Evolutionary conservation across 164 flowering plant genomes (phyloP).

Genomic region (Annona squamosa): DNA sequence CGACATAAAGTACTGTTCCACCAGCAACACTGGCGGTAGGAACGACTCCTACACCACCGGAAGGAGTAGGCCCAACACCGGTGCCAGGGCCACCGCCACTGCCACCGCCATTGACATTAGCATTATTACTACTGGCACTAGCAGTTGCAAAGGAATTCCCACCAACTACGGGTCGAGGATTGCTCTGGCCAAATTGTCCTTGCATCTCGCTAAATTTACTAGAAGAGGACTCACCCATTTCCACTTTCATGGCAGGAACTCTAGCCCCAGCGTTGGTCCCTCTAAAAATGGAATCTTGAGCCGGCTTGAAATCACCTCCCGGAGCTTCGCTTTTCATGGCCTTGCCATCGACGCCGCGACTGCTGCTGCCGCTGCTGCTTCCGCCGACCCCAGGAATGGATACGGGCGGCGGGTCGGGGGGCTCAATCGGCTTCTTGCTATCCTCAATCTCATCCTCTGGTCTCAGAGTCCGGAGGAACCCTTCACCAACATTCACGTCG

Average conservation of each 20-base stretch:
- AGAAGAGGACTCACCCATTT: constrained; percentile 36
- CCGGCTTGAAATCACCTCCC: constrained; percentile 14
- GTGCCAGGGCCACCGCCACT: constrained; percentile 10
- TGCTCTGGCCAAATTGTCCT: constrained; percentile 9
- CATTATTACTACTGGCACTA: neutral
- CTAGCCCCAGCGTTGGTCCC: constrained; percentile 27
- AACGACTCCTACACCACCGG: constrained; percentile 25
- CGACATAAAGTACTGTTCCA: constrained; percentile 69
- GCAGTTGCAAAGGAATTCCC: constrained; percentile 7
- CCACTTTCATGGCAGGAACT: constrained; percentile 51
- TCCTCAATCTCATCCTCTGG: constrained; percentile 35
- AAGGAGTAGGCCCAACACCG: constrained; percentile 15
- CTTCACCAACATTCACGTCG: constrained; percentile 84
- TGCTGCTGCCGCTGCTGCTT: constrained; percentile 15
- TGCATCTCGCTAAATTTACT: constrained; percentile 24
- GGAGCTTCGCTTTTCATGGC: constrained; percentile 14
- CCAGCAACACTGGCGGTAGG: constrained; percentile 16
- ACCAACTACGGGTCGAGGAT: constrained; percentile 13
- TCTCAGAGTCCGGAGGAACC: constrained; percentile 50
- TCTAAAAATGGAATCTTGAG: constrained; percentile 36
- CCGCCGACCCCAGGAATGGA: constrained; percentile 14
- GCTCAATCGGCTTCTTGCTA: neutral
- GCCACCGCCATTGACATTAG: constrained; percentile 11
- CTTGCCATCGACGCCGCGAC: constrained; percentile 15
- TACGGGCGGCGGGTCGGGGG: constrained; percentile 21